These are phyloP conservation scores for Nitzschia inconspicua DNA, from an alignment of 108 stramenopile genomes.

Conservation along the genomic window DNA sequence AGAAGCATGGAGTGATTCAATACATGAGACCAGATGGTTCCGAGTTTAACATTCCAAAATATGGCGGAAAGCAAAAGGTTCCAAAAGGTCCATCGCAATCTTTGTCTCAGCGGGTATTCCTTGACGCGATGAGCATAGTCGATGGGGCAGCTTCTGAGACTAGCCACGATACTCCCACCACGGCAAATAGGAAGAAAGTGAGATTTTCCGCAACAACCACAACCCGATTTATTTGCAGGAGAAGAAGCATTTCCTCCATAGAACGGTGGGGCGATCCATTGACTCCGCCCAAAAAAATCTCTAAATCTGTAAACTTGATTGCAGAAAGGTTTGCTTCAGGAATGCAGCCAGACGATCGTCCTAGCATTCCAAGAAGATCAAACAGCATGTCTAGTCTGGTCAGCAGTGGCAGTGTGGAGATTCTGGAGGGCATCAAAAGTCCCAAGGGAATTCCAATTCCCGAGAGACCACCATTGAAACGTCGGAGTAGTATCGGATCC, in stretches of 20 bases:
- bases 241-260: slow-evolving; percentile 10
- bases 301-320: neutral
- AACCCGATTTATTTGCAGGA: slow-evolving; percentile 3
- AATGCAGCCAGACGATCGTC: slow-evolving; percentile 2
- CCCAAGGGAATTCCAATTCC: too few species aligned
- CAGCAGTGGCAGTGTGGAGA: too few species aligned
- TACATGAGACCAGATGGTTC: slow-evolving; percentile 14
- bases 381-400: slow-evolving; percentile 8
- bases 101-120: too few species aligned
- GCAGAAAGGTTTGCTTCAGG: slow-evolving; percentile 2
- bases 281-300: slow-evolving; percentile 9
- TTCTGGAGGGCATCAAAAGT: too few species aligned
- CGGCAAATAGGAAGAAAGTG: neutral
- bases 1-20: slow-evolving; percentile 5
- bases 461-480: too few species aligned
- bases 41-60: too few species aligned
- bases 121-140: too few species aligned
- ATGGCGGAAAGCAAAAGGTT: too few species aligned
- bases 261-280: slow-evolving; percentile 16
- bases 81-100: too few species aligned
- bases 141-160: too few species aligned
- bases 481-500: too few species aligned
- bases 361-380: slow-evolving; percentile 6
- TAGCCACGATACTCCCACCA: slow-evolving; percentile 4
- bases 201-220: slow-evolving; percentile 6